Evolutionary conservation across 257 asterid species (phyloP), one percentile per base, ranked within the genome.

Genomic region (Gynochthodes officinalis): DNA sequence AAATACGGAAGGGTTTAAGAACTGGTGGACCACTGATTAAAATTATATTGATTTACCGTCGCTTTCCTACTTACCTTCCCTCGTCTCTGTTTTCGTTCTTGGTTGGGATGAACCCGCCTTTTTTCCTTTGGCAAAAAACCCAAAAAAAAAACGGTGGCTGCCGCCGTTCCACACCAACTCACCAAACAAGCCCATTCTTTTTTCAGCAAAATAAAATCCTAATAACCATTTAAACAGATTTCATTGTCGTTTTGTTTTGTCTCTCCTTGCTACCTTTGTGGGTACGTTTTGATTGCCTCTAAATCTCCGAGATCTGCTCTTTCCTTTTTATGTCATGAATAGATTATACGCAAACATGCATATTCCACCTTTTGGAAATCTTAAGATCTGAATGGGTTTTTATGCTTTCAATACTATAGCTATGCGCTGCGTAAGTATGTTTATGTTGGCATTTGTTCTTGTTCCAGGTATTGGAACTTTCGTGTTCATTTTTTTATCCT

Each of bases 131-230:
- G n/a, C n/a, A n/a, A n/a, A n/a, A n/a, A n/a, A n/a, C n/a, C n/a
- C n/a, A 55, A 66, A 3, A 39, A 27, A 39, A 40, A 64, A 54
- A 33, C 44, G 73, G 72, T 67, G 78, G 78, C 73, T 67, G 32
- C 61, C 8, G 48, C 54, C 40, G 33, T 73, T 74, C 60, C 73
- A 7, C 73, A 54, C 78, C 72, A 23, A 55, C 73, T 25, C 50
- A 54, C 53, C 72, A 55, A 50, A 37, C 19, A 27, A 35, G 15
- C 14, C 27, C 39, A 60, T 60, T 43, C 33, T 15, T 3, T 43
- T 71, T 58, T 1, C 4, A 2, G 2, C 2, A n/a, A 2, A 15
- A 39, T 4, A 33, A 39, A 64, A 64, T 64, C 15, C 30, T 18
- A 63, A 32, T 1, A 12, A 65, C 0, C 54, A 48, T 21, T 27